Percentiles rank a stretch among this genome's conserved stretches.
Evolutionary conservation across 176 grass and related monocot species (phyloP).

Genomic region (barley (Hordeum vulgare)): MorexV3_pseudomolecules_assembly NC_058522.1:425446217-425446716

Average conservation of each 20-base stretch:
- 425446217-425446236: not conserved
- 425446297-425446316: not conserved
- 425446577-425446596: not conserved
- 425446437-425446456: not conserved
- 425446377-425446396: no score
- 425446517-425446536: not conserved
- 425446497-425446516: not conserved
- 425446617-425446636: not conserved
- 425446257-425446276: no score
- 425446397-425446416: not conserved
- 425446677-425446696: not conserved
- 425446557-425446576: no score
- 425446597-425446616: not conserved
- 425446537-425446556: no score
- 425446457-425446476: not conserved
- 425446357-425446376: not conserved
- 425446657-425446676: not conserved
- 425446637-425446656: not conserved
- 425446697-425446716: not conserved
- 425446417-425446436: not conserved
- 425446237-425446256: not conserved
- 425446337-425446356: not conserved
- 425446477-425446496: not conserved
- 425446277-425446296: not conserved
- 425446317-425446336: not conserved